Conservation (phyloP, 2,329 filamentous ascomycete species). For the Proliferodiscus dingleyae region DNA sequence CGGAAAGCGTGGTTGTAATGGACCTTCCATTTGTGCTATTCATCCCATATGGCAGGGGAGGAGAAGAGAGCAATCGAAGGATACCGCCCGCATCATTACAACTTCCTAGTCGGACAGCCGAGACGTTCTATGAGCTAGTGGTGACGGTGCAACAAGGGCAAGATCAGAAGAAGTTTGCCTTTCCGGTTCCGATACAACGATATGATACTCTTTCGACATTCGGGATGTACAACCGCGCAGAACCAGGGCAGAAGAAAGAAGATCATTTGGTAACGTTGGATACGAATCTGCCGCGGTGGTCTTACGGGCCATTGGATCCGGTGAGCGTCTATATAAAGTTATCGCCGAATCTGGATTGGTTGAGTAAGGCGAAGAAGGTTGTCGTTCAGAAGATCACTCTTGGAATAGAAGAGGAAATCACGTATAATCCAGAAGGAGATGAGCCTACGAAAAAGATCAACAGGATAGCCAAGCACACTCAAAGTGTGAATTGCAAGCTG, state of each 20-base stretch:
- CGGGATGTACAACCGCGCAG: conserved; percentile 98
- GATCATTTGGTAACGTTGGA: conserved; percentile 90
- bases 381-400: conserved; percentile 93
- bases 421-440: conserved; percentile 97
- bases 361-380: conserved; percentile 83
- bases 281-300: conserved; percentile 91
- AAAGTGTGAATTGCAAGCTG: conserved; percentile 76
- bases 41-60: conserved; percentile 88
- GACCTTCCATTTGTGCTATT: conserved; percentile 96
- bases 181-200: conserved; percentile 83
- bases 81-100: conserved; percentile 91
- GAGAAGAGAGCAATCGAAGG: conserved; percentile 81
- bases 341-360: conserved; percentile 86
- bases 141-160: conserved; percentile 92
- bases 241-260: conserved; percentile 76
- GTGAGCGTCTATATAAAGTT: conserved; percentile 95
- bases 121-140: conserved; percentile 95
- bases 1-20: conserved; percentile 89
- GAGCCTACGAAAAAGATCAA: conserved; percentile 89
- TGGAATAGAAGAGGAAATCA: conserved; percentile 93
- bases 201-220: conserved; percentile 98
- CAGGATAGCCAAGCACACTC: conserved; percentile 76
- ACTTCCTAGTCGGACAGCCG: conserved; percentile 85
- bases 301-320: conserved; percentile 90
- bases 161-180: conserved; percentile 84